Evolutionary conservation across 768 basidiomycete genomes (phyloP).

Genomic region (Suillus bovinus): DNA sequence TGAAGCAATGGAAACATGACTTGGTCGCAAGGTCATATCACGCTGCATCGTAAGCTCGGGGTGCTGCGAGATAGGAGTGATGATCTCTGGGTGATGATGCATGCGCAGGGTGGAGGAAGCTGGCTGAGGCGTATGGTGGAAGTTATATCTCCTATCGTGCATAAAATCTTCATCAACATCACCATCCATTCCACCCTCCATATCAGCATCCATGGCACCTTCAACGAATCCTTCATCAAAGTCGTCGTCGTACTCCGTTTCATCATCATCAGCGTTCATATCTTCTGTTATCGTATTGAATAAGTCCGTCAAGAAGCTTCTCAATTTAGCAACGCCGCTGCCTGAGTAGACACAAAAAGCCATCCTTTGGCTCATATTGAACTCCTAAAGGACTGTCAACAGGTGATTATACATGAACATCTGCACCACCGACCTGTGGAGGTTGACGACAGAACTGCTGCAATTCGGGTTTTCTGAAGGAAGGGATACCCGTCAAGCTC

Average conservation of each 20-base stretch:
- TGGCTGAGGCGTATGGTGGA: slow-evolving; percentile 16
- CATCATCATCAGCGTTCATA: slow-evolving; percentile 63
- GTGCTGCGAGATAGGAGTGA: slow-evolving; percentile 15
- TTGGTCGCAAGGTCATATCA: slow-evolving; percentile 26
- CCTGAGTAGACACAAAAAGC: slow-evolving; percentile 98
- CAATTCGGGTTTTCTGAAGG: slow-evolving; percentile 82
- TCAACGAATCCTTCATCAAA: slow-evolving; percentile 37
- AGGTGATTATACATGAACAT: not conserved
- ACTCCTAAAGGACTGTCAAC: slow-evolving; percentile 57
- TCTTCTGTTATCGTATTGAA: slow-evolving; percentile 75
- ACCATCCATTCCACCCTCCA: slow-evolving; percentile 37
- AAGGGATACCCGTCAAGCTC: slow-evolving; percentile 94
- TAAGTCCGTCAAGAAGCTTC: slow-evolving; percentile 74
- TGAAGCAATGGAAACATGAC: slow-evolving; percentile 16
- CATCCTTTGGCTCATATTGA: slow-evolving; percentile 83
- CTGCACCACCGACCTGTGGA: slow-evolving; percentile 62
- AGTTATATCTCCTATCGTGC: slow-evolving; percentile 32
- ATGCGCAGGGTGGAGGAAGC: slow-evolving; percentile 9
- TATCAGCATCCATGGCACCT: slow-evolving; percentile 31
- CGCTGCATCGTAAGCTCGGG: slow-evolving; percentile 33
- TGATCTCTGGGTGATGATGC: slow-evolving; percentile 13
- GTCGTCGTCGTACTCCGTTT: slow-evolving; percentile 62
- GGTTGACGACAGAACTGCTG: slow-evolving; percentile 90
- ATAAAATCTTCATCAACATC: slow-evolving; percentile 51
- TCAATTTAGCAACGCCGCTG: slow-evolving; percentile 80